Evolutionary conservation across 257 asterid species (phyloP).

Genomic region (Knoxia roxburghii): DNA sequence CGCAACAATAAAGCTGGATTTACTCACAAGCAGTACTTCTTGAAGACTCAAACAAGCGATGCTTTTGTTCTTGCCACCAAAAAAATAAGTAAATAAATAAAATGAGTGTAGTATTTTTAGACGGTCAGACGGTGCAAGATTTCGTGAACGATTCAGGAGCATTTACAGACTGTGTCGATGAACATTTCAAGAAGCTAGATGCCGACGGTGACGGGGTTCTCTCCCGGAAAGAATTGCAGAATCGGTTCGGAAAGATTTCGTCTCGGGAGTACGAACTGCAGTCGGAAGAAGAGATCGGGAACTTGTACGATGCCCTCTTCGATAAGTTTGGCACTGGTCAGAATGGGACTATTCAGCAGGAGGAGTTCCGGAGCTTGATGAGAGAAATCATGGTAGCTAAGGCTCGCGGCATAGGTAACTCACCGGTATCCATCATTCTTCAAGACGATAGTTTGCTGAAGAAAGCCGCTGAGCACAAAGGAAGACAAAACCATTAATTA

Average conservation of each 20-base stretch:
- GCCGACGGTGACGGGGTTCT: slow-evolving; percentile 42
- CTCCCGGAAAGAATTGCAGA: slow-evolving; percentile 45
- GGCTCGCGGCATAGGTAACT: slow-evolving; percentile 60
- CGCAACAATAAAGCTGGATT: too few relatives aligned
- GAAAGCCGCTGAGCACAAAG: slow-evolving; percentile 48
- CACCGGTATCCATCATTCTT: slow-evolving; percentile 49
- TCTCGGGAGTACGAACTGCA: slow-evolving; percentile 48
- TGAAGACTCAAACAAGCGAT: too few relatives aligned
- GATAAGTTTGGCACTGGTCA: slow-evolving; percentile 39
- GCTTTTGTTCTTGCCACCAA: too few relatives aligned
- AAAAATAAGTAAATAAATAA: too few relatives aligned
- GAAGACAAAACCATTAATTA: too few relatives aligned
- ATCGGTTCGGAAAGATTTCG: slow-evolving; percentile 37
- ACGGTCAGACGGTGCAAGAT: slow-evolving; percentile 35
- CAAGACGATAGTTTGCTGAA: slow-evolving; percentile 64
- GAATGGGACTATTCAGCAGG: slow-evolving; percentile 40
- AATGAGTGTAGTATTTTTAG: slow-evolving; percentile 53
- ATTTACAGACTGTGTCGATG: slow-evolving; percentile 43
- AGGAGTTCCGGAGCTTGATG: slow-evolving; percentile 33
- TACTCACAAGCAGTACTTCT: too few relatives aligned
- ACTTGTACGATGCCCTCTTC: slow-evolving; percentile 37
- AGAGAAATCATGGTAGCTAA: slow-evolving; percentile 61
- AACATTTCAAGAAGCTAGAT: slow-evolving; percentile 46
- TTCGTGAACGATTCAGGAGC: slow-evolving; percentile 42
- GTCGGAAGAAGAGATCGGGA: slow-evolving; percentile 44